Evolutionary conservation across 2,329 filamentous ascomycete species (phyloP), one percentile per base, ranked within the genome.

Genomic region (Colletotrichum liriopes): DNA sequence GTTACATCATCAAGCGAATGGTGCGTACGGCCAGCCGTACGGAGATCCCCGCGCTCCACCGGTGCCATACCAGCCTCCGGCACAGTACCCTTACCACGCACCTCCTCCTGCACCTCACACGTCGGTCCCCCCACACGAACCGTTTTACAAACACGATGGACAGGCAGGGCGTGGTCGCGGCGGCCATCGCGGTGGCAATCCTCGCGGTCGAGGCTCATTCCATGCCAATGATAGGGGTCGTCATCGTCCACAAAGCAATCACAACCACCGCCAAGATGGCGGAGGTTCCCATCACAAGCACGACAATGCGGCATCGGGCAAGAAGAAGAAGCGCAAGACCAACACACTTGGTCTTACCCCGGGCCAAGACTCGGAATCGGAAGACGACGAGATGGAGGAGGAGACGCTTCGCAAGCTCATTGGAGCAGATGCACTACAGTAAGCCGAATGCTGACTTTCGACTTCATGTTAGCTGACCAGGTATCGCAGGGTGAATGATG

Each of bases 261-360:
- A 77, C 72, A 81, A 79, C 73, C 79, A 72, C 79, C 75, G 81
- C 29, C 73, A 74, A 37, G 71, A 71, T 7, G 68, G 64, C n/a
- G 73, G 35, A 26, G 67, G 9, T 70, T 65, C 56, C 65, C 62
- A 60, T 39, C 26, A 59, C 18, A 60, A 65, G 56, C 78, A 77
- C 64, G 83, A 87, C 69, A 82, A 84, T 59, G 82, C 85, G 60
- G 82, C 87, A 76, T 83, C 84, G 32, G 86, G 85, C 71, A 92
- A 91, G 80, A 92, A 91, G 80, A 93, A 93, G 85, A 93, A 92
- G 84, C 89, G 91, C 69, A 92, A 91, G 83, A 90, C 90, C 49
- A 93, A 93, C 75, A 91, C 91, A 1, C 86, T 95, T 32, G 93
- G 93, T 43, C 85, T 95, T 60, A 93, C 91, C 11, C 91, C 92